Percentiles rank a stretch among this genome's conserved stretches.
phyloP scores from a whole-genome alignment of 345 rosid species.

The Raphanus sativus region DNA sequence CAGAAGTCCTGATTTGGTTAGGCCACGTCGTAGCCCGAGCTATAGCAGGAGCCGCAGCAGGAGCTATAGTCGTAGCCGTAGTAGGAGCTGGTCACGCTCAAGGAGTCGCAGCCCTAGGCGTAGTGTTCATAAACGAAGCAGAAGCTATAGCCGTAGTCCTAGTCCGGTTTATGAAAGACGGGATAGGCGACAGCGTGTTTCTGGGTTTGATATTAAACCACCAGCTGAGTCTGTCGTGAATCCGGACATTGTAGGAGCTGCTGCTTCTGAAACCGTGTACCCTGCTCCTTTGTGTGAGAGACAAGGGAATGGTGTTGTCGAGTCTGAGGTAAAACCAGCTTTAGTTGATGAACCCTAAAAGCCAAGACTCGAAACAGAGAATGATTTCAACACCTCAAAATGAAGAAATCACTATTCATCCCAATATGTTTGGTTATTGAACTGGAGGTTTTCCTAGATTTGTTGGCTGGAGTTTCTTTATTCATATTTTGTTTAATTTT shows the following conservation, averaged over 20 bases:
- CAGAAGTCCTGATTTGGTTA: constrained; percentile 70
- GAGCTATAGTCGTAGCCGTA: constrained; percentile 50
- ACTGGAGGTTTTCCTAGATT: background rate
- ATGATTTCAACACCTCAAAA: background rate
- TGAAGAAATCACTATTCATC: background rate
- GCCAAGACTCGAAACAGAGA: background rate
- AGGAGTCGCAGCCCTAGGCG: constrained; percentile 48
- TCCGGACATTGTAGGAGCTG: background rate
- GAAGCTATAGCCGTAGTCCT: constrained; percentile 60
- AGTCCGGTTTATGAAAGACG: constrained; percentile 50
- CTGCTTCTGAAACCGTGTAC: constrained; percentile 7
- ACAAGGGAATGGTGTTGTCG: constrained; percentile 28
- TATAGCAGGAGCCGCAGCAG: constrained; percentile 50
- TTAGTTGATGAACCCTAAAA: constrained; percentile 7
- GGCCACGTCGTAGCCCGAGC: constrained; percentile 48
- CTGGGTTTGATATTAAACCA: constrained; percentile 41
- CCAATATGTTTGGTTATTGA: constrained; percentile 25
- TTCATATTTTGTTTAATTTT: background rate
- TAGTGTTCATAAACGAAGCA: constrained; percentile 42
- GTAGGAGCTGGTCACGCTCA: constrained; percentile 51
- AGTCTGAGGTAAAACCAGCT: constrained; percentile 23
- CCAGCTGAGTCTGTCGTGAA: constrained; percentile 26
- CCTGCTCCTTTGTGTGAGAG: background rate
- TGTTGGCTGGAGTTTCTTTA: background rate
- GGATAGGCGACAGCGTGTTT: constrained; percentile 40